Evolutionary conservation across 2,329 filamentous ascomycete genomes (phyloP).

Genomic region (Curvularia eragrostidis): DNA sequence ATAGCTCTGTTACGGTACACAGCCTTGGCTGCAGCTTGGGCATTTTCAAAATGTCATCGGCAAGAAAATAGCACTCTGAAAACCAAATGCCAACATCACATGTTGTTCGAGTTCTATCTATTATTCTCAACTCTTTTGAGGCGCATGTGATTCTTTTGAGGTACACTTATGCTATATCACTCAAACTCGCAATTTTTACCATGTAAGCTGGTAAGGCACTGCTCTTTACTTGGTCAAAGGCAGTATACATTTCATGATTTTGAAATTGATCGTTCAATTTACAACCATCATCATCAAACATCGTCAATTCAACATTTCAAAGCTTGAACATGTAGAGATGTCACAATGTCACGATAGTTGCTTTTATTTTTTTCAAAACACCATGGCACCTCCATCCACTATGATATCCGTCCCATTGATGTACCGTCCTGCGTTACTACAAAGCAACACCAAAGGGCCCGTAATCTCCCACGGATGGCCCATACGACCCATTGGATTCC

Average conservation of each 20-base stretch:
- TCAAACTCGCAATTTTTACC: too few relatives aligned
- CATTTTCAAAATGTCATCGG: neutral
- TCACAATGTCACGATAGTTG: too few relatives aligned
- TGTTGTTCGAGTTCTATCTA: neutral
- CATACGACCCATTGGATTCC: constrained; percentile 71
- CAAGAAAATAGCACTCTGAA: neutral
- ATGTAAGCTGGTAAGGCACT: too few relatives aligned
- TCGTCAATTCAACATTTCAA: too few relatives aligned
- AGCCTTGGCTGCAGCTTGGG: neutral
- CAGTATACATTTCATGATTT: too few relatives aligned
- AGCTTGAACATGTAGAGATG: too few relatives aligned
- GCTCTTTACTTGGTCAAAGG: too few relatives aligned
- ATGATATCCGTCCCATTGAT: constrained; percentile 72
- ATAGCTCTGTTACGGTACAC: neutral
- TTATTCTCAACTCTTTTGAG: too few relatives aligned
- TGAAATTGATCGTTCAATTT: too few relatives aligned
- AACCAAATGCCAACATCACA: neutral
- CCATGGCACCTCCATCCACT: constrained; percentile 62
- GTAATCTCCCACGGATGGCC: constrained; percentile 68
- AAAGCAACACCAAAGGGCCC: constrained; percentile 66
- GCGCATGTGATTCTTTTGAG: too few relatives aligned
- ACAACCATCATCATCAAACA: too few relatives aligned
- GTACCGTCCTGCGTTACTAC: constrained; percentile 68
- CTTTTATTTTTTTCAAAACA: constrained; percentile 28
- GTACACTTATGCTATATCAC: too few relatives aligned